Percentiles rank a stretch among this genome's conserved stretches.
Evolutionary conservation across 176 grass and related monocot genomes (phyloP).

Genomic region (Carex cristatella): DNA sequence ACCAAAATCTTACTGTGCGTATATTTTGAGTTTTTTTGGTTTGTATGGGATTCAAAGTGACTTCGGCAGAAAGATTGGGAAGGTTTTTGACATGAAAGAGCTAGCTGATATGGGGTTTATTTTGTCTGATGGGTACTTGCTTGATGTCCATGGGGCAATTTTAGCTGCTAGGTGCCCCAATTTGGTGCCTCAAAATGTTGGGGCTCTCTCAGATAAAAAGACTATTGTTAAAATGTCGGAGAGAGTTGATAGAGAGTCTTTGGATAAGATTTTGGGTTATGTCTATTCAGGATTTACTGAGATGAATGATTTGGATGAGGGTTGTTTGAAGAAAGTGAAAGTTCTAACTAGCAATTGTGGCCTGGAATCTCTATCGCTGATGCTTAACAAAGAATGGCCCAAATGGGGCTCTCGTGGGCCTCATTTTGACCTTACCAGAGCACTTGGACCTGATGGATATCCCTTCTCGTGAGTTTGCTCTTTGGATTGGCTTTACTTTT

Average conservation of each 20-base stretch:
- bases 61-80: constrained; percentile 53
- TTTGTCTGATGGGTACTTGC: constrained; percentile 44
- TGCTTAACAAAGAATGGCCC: constrained; percentile 69
- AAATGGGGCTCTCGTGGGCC: constrained; percentile 40
- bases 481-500: background rate
- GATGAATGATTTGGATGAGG: constrained; percentile 27
- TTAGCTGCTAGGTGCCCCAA: constrained; percentile 61
- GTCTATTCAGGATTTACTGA: constrained; percentile 51
- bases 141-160: constrained; percentile 54
- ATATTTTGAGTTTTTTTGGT: constrained; percentile 84
- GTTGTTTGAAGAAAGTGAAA: constrained; percentile 46
- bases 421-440: constrained; percentile 36
- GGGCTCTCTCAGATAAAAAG: constrained; percentile 28
- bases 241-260: constrained; percentile 50
- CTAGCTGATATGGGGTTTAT: constrained; percentile 54
- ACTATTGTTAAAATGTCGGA: constrained; percentile 62
- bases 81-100: constrained; percentile 36
- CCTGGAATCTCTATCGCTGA: constrained; percentile 50
- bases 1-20: constrained; percentile 50
- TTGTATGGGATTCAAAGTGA: constrained; percentile 52
- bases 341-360: constrained; percentile 59
- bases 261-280: constrained; percentile 75
- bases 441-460: constrained; percentile 36
- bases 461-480: constrained; percentile 55
- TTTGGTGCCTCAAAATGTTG: constrained; percentile 43